Percentiles rank a stretch among this genome's conserved stretches.
Conservation (phyloP, 495 filamentous ascomycete species). For the Alectoria sarmentosa region DNA sequence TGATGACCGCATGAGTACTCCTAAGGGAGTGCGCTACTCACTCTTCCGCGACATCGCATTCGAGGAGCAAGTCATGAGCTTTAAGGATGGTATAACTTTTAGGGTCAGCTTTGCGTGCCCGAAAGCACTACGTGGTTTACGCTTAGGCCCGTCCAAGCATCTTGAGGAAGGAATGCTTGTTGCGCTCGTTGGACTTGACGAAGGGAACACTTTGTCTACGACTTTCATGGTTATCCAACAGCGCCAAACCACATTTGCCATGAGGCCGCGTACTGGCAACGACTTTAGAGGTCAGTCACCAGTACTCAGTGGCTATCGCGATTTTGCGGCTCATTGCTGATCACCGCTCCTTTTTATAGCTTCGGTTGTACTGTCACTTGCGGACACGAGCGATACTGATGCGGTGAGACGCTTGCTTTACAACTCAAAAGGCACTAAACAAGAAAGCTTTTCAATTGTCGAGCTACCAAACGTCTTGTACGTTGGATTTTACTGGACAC, state of each 20-base stretch:
- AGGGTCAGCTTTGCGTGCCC: conserved; percentile 28
- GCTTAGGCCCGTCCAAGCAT: conserved; percentile 19
- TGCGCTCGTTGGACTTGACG: conserved; percentile 27
- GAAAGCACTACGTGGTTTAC: conserved; percentile 18
- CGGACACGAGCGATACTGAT: conserved; percentile 21
- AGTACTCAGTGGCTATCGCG: neutral
- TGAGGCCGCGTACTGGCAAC: conserved; percentile 25
- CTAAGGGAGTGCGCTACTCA: conserved; percentile 21
- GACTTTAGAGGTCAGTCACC: conserved; percentile 23
- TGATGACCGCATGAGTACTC: conserved; percentile 21
- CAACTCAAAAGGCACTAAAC: conserved; percentile 9
- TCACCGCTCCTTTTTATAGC: conserved; percentile 5
- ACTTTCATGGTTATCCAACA: conserved; percentile 26
- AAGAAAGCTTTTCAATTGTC: conserved; percentile 37
- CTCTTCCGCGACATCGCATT: conserved; percentile 25
- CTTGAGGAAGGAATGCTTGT: conserved; percentile 30
- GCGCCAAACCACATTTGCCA: conserved; percentile 25
- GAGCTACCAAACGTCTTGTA: conserved; percentile 61
- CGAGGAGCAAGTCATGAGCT: conserved; percentile 23
- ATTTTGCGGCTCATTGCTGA: neutral
- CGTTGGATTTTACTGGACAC: conserved; percentile 25
- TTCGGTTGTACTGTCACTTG: conserved; percentile 20
- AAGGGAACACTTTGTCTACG: conserved; percentile 19
- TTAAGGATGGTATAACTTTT: conserved; percentile 14
- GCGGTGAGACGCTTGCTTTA: conserved; percentile 21